Conservation (phyloP, 768 basidiomycete genomes). For the Leccinum arenicola region DNA sequence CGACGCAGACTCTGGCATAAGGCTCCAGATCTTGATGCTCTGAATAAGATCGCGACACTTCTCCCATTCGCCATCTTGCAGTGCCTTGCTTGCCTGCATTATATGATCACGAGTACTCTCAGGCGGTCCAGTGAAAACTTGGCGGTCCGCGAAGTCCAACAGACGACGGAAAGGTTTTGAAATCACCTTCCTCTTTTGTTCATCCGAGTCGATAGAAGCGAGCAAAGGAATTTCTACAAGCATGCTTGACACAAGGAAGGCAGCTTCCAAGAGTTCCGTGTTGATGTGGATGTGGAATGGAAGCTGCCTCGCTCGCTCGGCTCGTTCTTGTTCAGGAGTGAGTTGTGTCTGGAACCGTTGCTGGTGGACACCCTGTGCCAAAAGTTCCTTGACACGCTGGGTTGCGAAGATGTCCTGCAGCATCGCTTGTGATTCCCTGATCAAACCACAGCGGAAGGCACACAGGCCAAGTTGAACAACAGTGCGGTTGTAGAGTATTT, state of each 20-base stretch:
- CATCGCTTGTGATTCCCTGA: conserved; percentile 90
- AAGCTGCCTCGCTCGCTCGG: conserved; percentile 91
- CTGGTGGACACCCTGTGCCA: conserved; percentile 95
- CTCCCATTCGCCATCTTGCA: conserved; percentile 97
- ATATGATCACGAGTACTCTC: conserved; percentile 98
- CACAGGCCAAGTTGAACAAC: conserved; percentile 96
- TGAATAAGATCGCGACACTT: conserved; percentile 90
- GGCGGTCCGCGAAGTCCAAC: conserved; percentile 94
- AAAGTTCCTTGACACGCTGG: conserved; percentile 93
- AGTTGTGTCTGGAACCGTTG: conserved; percentile 79
- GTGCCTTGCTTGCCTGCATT: conserved; percentile 97
- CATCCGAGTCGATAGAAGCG: conserved; percentile 92
- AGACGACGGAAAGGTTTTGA: conserved; percentile 96
- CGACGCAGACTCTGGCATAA: conserved; percentile 84
- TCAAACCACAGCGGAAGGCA: conserved; percentile 93
- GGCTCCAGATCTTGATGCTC: conserved; percentile 95
- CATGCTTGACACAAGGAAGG: conserved; percentile 98
- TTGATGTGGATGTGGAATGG: conserved; percentile 99
- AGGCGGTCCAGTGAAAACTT: conserved; percentile 97
- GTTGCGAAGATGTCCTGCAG: conserved; percentile 96
- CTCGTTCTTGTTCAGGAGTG: conserved; percentile 93
- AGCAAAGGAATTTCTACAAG: conserved; percentile 94
- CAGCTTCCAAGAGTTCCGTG: conserved; percentile 94
- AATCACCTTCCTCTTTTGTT: conserved; percentile 87
- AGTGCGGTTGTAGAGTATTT: conserved; percentile 97